Evolutionary conservation across 2,329 filamentous ascomycete genomes (phyloP).

Genomic region (Aspergillus texensis): DNA sequence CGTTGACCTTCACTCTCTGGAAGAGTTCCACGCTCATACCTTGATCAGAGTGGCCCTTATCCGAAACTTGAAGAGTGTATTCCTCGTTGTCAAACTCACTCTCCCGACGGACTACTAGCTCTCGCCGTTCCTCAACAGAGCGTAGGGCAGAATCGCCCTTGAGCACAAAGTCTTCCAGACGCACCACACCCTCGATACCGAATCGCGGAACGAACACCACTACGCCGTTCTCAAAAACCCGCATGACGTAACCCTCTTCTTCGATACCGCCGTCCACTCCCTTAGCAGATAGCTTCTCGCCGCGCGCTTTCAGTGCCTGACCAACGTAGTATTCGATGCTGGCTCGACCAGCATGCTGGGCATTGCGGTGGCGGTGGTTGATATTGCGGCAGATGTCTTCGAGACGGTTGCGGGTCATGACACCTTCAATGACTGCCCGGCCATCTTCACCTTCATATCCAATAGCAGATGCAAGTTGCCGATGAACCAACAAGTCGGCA

Average conservation of each 20-base stretch:
- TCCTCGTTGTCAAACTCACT: constrained; percentile 83
- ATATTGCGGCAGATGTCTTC: constrained; percentile 98
- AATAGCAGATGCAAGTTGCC: constrained; percentile 93
- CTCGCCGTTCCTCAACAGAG: constrained; percentile 35
- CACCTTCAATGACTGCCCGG: constrained; percentile 73
- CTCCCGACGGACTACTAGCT: constrained; percentile 58
- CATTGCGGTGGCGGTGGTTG: constrained; percentile 95
- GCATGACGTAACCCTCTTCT: constrained; percentile 95
- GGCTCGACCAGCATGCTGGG: constrained; percentile 90
- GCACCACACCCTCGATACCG: constrained; percentile 89
- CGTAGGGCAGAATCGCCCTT: constrained; percentile 54
- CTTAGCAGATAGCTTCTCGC: constrained; percentile 46
- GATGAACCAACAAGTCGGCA: constrained; percentile 91
- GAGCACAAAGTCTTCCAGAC: constrained; percentile 78
- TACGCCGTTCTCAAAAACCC: constrained; percentile 95
- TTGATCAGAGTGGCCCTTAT: constrained; percentile 49
- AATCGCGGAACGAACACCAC: constrained; percentile 96
- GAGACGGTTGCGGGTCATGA: constrained; percentile 80
- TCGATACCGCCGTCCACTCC: constrained; percentile 55
- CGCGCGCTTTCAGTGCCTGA: constrained; percentile 81
- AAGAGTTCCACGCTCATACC: constrained; percentile 74
- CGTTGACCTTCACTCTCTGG: constrained; percentile 84
- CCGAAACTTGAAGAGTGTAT: constrained; percentile 69
- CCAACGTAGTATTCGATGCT: constrained; percentile 98
- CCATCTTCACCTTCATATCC: constrained; percentile 67